Percentiles rank a stretch among this genome's conserved stretches.
Evolutionary conservation across 2,329 filamentous ascomycete species (phyloP).

Genomic region (Arthrinium puccinioides): DNA sequence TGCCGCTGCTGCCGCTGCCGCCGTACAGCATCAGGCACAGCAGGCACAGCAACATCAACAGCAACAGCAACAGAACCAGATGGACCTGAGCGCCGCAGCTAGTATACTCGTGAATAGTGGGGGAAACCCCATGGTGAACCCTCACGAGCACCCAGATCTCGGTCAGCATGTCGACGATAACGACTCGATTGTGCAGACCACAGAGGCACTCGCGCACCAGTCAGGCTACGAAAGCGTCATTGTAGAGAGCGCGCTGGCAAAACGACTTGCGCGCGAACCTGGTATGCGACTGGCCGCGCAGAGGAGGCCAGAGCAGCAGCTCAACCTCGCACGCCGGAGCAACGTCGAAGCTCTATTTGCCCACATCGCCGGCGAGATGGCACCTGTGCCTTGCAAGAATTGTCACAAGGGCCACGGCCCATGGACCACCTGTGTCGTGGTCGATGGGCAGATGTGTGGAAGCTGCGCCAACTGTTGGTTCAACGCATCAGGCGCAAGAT

Average conservation of each 20-base stretch:
- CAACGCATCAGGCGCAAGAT: constrained; percentile 52
- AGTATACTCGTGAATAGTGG: constrained; percentile 23
- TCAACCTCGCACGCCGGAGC: constrained; percentile 50
- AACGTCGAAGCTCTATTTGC: constrained; percentile 54
- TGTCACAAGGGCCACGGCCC: constrained; percentile 54
- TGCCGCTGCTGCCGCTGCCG: constrained; percentile 5
- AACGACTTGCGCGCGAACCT: constrained; percentile 40
- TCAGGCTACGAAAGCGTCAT: constrained; percentile 39
- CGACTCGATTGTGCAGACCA: constrained; percentile 24
- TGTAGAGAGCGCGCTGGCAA: constrained; percentile 48
- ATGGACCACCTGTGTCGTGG: constrained; percentile 52
- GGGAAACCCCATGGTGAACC: constrained; percentile 20
- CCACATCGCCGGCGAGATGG: constrained; percentile 45
- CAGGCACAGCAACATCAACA: constrained; percentile 16
- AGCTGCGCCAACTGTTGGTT: constrained; percentile 59
- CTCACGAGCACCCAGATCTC: constrained; percentile 21
- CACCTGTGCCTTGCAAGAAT: constrained; percentile 47
- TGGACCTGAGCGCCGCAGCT: constrained; percentile 20
- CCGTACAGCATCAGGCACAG: constrained; percentile 3
- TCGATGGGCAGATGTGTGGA: constrained; percentile 53
- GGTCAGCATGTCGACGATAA: constrained; percentile 14
- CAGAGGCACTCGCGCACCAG: constrained; percentile 37
- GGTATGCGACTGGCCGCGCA: constrained; percentile 44
- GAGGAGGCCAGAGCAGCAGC: constrained; percentile 43
- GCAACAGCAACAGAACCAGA: constrained; percentile 21